These are phyloP conservation scores for Colletotrichum kahawae DNA, from an alignment of 2,329 filamentous ascomycete genomes.

Conservation along the genomic window DNA sequence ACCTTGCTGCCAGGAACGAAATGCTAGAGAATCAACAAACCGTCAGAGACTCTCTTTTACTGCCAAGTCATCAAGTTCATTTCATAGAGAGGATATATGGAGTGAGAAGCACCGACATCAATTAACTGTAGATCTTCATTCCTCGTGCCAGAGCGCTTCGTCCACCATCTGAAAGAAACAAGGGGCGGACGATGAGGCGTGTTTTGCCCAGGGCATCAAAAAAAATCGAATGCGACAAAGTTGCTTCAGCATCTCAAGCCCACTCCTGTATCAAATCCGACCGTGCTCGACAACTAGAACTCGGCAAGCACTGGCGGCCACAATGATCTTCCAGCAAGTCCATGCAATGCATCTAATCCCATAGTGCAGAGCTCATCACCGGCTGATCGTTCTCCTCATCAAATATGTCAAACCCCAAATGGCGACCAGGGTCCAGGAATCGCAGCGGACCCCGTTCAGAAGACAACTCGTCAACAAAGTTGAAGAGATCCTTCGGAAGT, in stretches of 20 bases:
- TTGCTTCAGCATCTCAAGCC: not conserved
- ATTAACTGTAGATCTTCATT: not conserved
- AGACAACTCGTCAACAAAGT: not conserved
- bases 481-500: not conserved
- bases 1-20: not conserved
- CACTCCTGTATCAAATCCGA: not conserved
- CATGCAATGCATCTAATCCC: not conserved
- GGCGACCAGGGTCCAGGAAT: not conserved
- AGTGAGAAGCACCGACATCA: not conserved
- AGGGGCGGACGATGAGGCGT: not conserved
- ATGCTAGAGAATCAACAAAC: not conserved
- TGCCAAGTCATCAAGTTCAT: not conserved
- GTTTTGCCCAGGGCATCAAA: not conserved
- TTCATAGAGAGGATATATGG: not conserved
- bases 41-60: not conserved
- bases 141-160: rapidly evolving
- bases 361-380: not conserved
- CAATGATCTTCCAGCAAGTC: not conserved
- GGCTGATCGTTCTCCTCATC: not conserved
- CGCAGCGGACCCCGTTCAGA: not conserved
- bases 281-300: not conserved
- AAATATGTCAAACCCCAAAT: not conserved
- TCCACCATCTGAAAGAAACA: not conserved
- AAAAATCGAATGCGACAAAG: not conserved
- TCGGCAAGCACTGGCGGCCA: not conserved